A percentile compares a stretch with the other conserved stretches of the same genome.
These are phyloP conservation scores for Huntiella decipiens DNA, from an alignment of 2,329 filamentous ascomycete genomes.

Conservation along the genomic window DNA sequence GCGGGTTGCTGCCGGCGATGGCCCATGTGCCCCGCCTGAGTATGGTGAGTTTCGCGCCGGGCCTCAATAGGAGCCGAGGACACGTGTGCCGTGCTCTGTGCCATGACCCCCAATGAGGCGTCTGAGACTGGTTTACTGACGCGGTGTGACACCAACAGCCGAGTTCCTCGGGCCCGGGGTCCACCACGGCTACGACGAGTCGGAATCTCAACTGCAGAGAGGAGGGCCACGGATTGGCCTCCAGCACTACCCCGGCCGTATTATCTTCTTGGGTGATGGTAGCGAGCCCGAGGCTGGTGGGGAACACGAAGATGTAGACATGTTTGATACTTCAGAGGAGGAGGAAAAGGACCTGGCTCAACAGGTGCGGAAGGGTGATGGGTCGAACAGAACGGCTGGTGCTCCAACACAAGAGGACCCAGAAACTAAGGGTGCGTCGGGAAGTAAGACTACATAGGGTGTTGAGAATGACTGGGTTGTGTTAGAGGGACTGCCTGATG, in stretches of 20 bases:
- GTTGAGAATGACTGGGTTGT: background rate
- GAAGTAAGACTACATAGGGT: background rate
- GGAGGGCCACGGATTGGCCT: conserved; percentile 35
- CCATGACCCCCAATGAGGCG: conserved; percentile 1
- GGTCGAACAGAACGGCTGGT: conserved; percentile 4
- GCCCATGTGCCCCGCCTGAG: conserved; percentile 94
- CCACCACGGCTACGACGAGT: conserved; percentile 68
- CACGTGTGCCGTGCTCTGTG: conserved; percentile 14
- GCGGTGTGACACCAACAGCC: conserved; percentile 30
- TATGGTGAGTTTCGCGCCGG: conserved; percentile 61
- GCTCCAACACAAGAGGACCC: conserved; percentile 14
- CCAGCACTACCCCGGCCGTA: conserved; percentile 59
- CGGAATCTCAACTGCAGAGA: conserved; percentile 55
- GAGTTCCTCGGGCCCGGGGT: conserved; percentile 71
- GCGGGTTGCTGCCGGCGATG: conserved; percentile 89
- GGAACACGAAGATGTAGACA: conserved; percentile 75
- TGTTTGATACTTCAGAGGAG: conserved; percentile 67
- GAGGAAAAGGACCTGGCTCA: conserved; percentile 74
- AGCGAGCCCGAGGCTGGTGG: conserved; percentile 51
- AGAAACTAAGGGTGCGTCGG: conserved; percentile 5
- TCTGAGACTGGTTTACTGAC: conserved; percentile 6
- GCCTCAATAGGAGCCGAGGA: conserved; percentile 1
- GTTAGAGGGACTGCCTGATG: too few species aligned
- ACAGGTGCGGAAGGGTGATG: conserved; percentile 50
- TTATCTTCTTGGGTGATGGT: conserved; percentile 89